A percentile compares a stretch with the other conserved stretches of the same genome.
These are phyloP conservation scores for Mycena venus DNA, from an alignment of 768 basidiomycete species.

Conservation along the genomic window DNA sequence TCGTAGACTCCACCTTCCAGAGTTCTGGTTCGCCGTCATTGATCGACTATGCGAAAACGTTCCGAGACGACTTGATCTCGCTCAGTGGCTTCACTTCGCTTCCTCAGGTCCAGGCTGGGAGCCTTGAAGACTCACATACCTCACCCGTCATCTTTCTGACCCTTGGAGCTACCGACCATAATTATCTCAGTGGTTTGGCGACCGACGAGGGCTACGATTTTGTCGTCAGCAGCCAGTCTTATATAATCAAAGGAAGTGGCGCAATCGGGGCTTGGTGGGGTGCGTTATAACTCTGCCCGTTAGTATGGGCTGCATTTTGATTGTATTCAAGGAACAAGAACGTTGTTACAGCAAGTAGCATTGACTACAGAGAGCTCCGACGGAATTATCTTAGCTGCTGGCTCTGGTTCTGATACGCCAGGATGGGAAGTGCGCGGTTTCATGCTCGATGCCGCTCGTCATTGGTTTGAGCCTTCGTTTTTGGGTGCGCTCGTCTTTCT, in stretches of 20 bases:
- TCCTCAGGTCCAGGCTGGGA: constrained; percentile 32
- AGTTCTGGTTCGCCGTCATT: constrained; percentile 45
- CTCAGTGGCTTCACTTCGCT: constrained; percentile 46
- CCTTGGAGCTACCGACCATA: constrained; percentile 43
- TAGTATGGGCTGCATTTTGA: not conserved
- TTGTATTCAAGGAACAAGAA: constrained; percentile 42
- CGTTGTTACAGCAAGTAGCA: constrained; percentile 56
- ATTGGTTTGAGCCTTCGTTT: constrained; percentile 57
- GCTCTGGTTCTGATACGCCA: constrained; percentile 52
- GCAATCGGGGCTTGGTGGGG: constrained; percentile 60
- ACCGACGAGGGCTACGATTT: constrained; percentile 58
- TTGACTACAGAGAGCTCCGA: constrained; percentile 34
- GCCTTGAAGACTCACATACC: not conserved
- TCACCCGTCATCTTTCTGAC: constrained; percentile 47
- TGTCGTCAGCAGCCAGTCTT: constrained; percentile 41
- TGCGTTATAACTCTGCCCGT: not conserved
- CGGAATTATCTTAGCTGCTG: constrained; percentile 46
- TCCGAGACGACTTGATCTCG: constrained; percentile 49
- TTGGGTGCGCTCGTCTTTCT: constrained; percentile 41
- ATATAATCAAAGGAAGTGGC: constrained; percentile 49
- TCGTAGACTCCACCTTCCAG: constrained; percentile 50
- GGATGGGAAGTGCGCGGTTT: constrained; percentile 61
- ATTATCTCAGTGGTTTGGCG: constrained; percentile 50
- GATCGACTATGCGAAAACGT: constrained; percentile 51
- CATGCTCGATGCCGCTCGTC: constrained; percentile 62